Conservation (phyloP, 108 stramenopile species). For the Pseudonitzschia pungens region DNA sequence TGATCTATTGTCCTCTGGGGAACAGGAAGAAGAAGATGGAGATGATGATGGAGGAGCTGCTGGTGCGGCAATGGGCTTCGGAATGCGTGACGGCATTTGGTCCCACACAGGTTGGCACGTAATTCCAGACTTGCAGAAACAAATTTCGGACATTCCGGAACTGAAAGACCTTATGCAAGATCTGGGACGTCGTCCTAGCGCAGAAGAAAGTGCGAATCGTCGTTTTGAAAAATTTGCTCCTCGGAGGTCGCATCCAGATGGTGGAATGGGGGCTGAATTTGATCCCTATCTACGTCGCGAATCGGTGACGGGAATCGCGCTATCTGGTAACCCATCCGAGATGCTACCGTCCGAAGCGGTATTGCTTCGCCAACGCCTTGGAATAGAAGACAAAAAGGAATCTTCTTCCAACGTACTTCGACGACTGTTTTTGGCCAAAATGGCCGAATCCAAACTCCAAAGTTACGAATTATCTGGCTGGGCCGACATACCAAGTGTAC, state of each 20-base stretch:
- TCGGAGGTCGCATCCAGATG: slow-evolving; percentile 43
- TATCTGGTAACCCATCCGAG: slow-evolving; percentile 55
- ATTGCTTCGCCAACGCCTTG: slow-evolving; percentile 30
- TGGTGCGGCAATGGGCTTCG: slow-evolving; percentile 41
- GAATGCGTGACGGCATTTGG: slow-evolving; percentile 74
- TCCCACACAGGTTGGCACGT: slow-evolving; percentile 61
- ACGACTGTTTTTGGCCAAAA: slow-evolving; percentile 69
- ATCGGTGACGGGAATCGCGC: slow-evolving; percentile 58
- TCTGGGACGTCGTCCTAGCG: slow-evolving; percentile 61
- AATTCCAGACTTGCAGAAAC: slow-evolving; percentile 51
- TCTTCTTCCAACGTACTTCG: slow-evolving; percentile 43
- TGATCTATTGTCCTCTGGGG: slow-evolving; percentile 39
- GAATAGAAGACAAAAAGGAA: not conserved
- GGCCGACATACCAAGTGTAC: slow-evolving; percentile 57
- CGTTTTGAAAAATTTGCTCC: slow-evolving; percentile 43
- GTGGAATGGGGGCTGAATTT: slow-evolving; percentile 57
- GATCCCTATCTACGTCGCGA: slow-evolving; percentile 47
- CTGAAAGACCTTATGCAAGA: slow-evolving; percentile 42
- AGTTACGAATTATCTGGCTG: slow-evolving; percentile 70
- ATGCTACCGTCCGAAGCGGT: slow-evolving; percentile 81
- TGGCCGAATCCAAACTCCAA: slow-evolving; percentile 61
- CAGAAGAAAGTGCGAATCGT: slow-evolving; percentile 25
- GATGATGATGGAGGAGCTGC: not conserved
- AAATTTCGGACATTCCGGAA: slow-evolving; percentile 56
- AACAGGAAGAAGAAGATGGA: slow-evolving; percentile 22